Evolutionary conservation across 2,329 filamentous ascomycete species (phyloP), one percentile per base, ranked within the genome.

Genomic region (Colletotrichum coccodes): DNA sequence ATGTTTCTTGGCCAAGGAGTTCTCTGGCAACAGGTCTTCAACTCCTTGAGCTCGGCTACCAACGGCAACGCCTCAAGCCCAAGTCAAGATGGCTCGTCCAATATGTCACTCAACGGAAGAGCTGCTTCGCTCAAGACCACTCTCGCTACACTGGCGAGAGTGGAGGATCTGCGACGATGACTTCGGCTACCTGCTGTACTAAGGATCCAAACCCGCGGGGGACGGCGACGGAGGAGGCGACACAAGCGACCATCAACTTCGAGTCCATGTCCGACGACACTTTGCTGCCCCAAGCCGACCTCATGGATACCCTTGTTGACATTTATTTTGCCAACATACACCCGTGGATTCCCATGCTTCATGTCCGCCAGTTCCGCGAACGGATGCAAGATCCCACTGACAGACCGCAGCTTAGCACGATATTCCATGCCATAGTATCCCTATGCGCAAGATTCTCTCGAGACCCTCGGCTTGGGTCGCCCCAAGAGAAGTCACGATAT

Each of bases 281-380:
- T 32, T 34, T 64, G 9, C 71, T 73, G 3, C 66, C 79, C 5
- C 71, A 77, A 5, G 73, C 76, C 6, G 75, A 80, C 14, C 72
- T 82, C 1, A 73, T 82, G 5, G 76, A 77, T 32, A 68, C 71
- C 6, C 71, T 80, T 8, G 73, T 80, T 16, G 76, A 79, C 1
- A 74, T 77, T 1, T 82, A 82, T 68, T 81, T 82, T 47, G 62
- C 67, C 1, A 64, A 74, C 2, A 74, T 82, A 1, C 81, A 83
- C 57, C 80, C 80, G 1, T 83, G 79, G 77, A 81, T 81, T 14
- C 79, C 78, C 5, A 79, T 81, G 58, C 60, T 80, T 11, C 79
- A 80, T 59, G 76, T 74, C 64, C 64, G 67, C 46, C 71, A 74
- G 44, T 79, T 78, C 23, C 69, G 75, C 2, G 64, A 71, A 18